phyloP scores from a whole-genome alignment of 257 asterid species.

The Lithospermum erythrorhizon region DNA sequence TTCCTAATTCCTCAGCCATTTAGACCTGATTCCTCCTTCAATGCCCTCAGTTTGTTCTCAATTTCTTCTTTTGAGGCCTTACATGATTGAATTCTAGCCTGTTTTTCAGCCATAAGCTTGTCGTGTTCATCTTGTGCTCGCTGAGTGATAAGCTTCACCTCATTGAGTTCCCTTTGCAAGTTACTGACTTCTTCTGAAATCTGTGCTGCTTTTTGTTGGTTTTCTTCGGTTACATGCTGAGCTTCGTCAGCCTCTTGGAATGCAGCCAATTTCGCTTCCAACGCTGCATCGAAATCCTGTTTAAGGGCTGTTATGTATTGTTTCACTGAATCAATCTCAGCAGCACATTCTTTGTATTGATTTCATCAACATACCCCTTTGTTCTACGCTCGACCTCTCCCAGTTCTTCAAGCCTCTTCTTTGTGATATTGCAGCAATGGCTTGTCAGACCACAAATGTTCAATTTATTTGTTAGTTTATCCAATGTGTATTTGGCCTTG shows the following conservation, averaged over 20 bases:
- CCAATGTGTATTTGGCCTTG: conserved; percentile 47
- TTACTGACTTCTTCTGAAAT: conserved; percentile 40
- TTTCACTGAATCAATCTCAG: conserved; percentile 37
- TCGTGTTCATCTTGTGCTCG: conserved; percentile 42
- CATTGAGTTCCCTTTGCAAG: conserved; percentile 26
- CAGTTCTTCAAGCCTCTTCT: conserved; percentile 30
- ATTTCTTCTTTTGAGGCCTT: conserved; percentile 31
- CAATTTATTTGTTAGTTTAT: conserved; percentile 59
- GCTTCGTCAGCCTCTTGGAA: conserved; percentile 59
- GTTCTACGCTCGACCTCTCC: conserved; percentile 38
- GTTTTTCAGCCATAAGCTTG: conserved; percentile 35
- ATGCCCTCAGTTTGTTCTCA: conserved; percentile 23
- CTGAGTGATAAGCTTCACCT: conserved; percentile 30
- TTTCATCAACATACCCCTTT: conserved; percentile 34
- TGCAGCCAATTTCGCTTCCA: conserved; percentile 33
- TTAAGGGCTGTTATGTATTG: conserved; percentile 45
- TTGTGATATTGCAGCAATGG: conserved; percentile 42
- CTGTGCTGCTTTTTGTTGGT: conserved; percentile 28
- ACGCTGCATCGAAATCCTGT: conserved; percentile 43
- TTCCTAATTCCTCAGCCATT: conserved; percentile 36
- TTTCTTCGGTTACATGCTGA: conserved; percentile 22
- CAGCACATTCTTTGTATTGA: conserved; percentile 41
- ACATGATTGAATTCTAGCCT: conserved; percentile 22
- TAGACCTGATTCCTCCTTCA: conserved; percentile 32
- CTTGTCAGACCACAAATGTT: conserved; percentile 47